phyloP scores from a whole-genome alignment of 2,329 filamentous ascomycete species.

The Sporothrix sp. region DNA sequence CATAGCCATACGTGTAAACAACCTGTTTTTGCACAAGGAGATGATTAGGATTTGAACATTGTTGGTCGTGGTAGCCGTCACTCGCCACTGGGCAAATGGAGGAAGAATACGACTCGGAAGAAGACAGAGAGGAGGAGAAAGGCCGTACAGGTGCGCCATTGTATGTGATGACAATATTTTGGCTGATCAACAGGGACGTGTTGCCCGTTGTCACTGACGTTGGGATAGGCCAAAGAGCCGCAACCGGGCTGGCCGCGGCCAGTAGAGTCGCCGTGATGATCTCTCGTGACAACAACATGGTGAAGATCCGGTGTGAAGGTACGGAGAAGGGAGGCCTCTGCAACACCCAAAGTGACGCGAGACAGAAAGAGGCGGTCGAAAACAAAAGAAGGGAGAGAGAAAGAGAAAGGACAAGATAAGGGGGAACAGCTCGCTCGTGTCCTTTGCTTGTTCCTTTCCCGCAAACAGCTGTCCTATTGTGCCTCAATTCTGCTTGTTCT shows the following conservation, averaged over 20 bases:
- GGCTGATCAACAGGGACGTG: slow-evolving; percentile 43
- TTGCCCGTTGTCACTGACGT: slow-evolving; percentile 41
- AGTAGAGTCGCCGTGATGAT: slow-evolving; percentile 31
- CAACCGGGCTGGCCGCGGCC: slow-evolving; percentile 31
- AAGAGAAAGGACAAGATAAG: background rate
- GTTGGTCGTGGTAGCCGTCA: background rate
- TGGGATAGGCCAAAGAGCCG: slow-evolving; percentile 51
- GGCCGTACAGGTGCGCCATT: slow-evolving; percentile 48
- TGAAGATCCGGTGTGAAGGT: background rate
- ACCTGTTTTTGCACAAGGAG: slow-evolving; percentile 30
- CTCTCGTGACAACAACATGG: slow-evolving; percentile 20
- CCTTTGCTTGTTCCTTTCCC: background rate
- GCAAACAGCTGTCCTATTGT: background rate
- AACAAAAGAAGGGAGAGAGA: background rate
- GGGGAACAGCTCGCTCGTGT: background rate
- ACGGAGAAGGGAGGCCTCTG: background rate
- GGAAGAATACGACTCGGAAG: slow-evolving; percentile 10
- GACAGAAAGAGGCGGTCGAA: background rate
- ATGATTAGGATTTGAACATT: slow-evolving; percentile 10
- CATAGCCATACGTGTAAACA: slow-evolving; percentile 36
- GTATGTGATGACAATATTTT: slow-evolving; percentile 45
- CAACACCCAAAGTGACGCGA: background rate
- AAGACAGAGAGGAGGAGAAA: slow-evolving; percentile 23
- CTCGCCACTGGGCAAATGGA: slow-evolving; percentile 11
- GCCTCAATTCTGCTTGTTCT: background rate